These are phyloP conservation scores for Eucalyptus fibrosa DNA, from an alignment of 345 rosid species.

Conservation along the genomic window DNA sequence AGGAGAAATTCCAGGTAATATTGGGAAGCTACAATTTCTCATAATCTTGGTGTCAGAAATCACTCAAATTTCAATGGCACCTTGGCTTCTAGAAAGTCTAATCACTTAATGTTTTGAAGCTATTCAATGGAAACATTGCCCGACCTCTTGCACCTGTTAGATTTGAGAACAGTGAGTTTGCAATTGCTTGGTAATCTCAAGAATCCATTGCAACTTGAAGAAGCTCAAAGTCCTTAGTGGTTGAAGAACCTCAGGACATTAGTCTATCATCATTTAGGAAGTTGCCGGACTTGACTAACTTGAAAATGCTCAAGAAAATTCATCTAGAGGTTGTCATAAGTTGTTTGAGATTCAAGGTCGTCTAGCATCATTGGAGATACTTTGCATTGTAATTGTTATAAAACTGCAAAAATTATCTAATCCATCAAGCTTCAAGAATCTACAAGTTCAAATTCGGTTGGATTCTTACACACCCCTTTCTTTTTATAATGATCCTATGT, in stretches of 20 bases:
- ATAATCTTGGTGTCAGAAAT: background rate
- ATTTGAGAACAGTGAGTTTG: background rate
- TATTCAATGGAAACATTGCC: background rate
- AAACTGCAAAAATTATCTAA: too few species aligned
- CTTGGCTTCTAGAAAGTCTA: background rate
- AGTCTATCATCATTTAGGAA: too few species aligned
- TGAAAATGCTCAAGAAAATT: too few species aligned
- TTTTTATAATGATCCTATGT: too few species aligned
- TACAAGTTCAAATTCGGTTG: too few species aligned
- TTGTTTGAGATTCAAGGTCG: too few species aligned
- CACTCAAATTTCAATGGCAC: fast-evolving
- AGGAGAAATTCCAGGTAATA: background rate
- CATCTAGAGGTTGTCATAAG: too few species aligned
- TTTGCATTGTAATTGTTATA: too few species aligned
- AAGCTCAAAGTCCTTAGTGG: background rate
- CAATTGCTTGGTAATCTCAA: too few species aligned
- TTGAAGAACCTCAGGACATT: background rate
- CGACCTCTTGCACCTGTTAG: background rate
- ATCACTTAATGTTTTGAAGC: background rate
- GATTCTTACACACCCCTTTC: background rate
- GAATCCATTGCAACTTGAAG: background rate
- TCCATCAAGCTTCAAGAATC: too few species aligned
- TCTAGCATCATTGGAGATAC: too few species aligned
- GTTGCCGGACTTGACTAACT: too few species aligned
- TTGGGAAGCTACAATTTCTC: background rate